phyloP scores from a whole-genome alignment of 768 basidiomycete species.

The Mycena rosella region DNA sequence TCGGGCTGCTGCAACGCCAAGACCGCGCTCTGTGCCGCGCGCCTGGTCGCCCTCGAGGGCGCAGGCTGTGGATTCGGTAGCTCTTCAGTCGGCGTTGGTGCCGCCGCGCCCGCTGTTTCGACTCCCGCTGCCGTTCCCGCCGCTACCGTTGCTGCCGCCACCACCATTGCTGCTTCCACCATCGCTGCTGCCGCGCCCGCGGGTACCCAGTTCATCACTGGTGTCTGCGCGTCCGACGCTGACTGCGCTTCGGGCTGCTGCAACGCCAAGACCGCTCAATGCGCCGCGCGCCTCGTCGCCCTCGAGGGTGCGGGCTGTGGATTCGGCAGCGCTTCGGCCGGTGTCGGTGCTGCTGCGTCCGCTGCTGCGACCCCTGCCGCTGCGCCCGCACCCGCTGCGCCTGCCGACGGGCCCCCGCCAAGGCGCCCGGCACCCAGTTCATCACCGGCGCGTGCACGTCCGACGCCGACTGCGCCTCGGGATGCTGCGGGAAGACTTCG shows the following conservation, averaged over 20 bases:
- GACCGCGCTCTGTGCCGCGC: constrained; percentile 5
- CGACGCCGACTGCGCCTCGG: constrained; percentile 24
- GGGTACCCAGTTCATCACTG: constrained; percentile 24
- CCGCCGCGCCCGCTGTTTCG: neutral
- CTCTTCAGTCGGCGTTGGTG: neutral
- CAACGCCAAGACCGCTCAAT: neutral
- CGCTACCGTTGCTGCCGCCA: neutral
- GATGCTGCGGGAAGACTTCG: constrained; percentile 16
- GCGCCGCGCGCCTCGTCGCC: constrained; percentile 20
- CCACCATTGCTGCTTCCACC: neutral
- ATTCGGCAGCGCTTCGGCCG: neutral
- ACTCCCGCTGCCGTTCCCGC: neutral
- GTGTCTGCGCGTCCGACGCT: neutral
- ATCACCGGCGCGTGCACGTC: constrained; percentile 20
- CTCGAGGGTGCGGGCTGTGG: constrained; percentile 21
- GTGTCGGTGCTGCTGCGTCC: neutral
- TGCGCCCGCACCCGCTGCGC: neutral
- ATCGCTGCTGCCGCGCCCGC: neutral
- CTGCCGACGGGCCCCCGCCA: neutral
- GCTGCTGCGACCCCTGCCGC: neutral
- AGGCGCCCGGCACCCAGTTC: constrained; percentile 25
- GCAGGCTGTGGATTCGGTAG: constrained; percentile 12
- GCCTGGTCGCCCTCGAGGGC: constrained; percentile 15
- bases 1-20: constrained; percentile 10
- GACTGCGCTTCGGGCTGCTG: constrained; percentile 22